These are phyloP conservation scores for Podaxis sp. DNA, from an alignment of 768 basidiomycete species.

Conservation along the genomic window DNA sequence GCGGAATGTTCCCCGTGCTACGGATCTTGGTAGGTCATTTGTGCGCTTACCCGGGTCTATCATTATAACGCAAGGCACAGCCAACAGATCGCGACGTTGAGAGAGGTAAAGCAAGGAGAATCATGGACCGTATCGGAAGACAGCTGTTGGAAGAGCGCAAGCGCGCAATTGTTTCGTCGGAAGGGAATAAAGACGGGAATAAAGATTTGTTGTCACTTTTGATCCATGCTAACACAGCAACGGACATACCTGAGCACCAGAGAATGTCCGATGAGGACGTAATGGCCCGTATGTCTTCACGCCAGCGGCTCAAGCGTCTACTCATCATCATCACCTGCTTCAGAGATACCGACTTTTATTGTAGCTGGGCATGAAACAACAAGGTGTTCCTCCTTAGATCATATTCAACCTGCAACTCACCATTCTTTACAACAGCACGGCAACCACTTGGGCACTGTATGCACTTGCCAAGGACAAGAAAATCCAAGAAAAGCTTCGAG, in stretches of 20 bases:
- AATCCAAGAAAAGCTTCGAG: slow-evolving; percentile 49
- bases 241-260: slow-evolving; percentile 47
- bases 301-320: not conserved
- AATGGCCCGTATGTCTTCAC: slow-evolving; percentile 18
- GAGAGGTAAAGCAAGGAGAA: slow-evolving; percentile 29
- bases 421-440: slow-evolving; percentile 26
- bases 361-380: slow-evolving; percentile 52
- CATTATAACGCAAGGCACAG: slow-evolving; percentile 20
- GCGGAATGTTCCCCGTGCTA: slow-evolving; percentile 18
- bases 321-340: not conserved
- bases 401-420: not conserved
- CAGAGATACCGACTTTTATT: slow-evolving; percentile 53
- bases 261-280: slow-evolving; percentile 58
- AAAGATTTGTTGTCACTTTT: slow-evolving; percentile 59
- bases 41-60: slow-evolving; percentile 29
- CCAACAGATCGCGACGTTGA: slow-evolving; percentile 30
- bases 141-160: slow-evolving; percentile 52
- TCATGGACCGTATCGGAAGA: slow-evolving; percentile 46
- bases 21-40: slow-evolving; percentile 30
- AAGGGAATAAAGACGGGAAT: slow-evolving; percentile 24
- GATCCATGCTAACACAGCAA: slow-evolving; percentile 55
- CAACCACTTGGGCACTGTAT: slow-evolving; percentile 52
- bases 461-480: slow-evolving; percentile 42
- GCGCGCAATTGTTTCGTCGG: slow-evolving; percentile 23
- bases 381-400: slow-evolving; percentile 24